Evolutionary conservation across 345 rosid genomes (phyloP).

Genomic region (Corchorus olitorius): DNA sequence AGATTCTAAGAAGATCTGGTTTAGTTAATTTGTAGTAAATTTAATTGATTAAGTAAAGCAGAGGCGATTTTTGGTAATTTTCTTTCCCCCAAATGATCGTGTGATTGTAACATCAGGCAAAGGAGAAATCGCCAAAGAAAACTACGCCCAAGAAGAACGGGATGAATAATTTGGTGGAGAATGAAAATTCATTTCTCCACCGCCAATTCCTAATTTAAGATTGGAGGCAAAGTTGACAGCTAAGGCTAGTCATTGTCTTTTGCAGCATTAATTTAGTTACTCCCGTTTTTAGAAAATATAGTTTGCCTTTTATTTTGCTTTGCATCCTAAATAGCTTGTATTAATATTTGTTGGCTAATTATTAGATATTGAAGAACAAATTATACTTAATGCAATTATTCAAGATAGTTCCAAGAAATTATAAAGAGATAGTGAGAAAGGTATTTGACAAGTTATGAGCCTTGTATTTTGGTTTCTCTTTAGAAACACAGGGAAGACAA

Average conservation of each 20-base stretch:
- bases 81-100: background rate
- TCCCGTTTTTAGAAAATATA: background rate
- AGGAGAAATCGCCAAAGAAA: constrained; percentile 46
- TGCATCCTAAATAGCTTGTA: background rate
- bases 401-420: background rate
- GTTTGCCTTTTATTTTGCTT: background rate
- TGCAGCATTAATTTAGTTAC: background rate
- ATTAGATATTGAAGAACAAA: background rate
- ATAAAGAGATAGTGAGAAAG: background rate
- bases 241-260: constrained; percentile 57
- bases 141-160: constrained; percentile 62
- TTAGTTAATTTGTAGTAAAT: constrained; percentile 1
- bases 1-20: constrained; percentile 53
- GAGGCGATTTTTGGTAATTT: background rate
- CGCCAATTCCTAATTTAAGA: constrained; percentile 59
- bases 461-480: background rate
- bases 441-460: background rate
- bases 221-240: constrained; percentile 76
- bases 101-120: constrained; percentile 23
- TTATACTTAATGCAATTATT: background rate
- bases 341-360: background rate
- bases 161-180: constrained; percentile 25
- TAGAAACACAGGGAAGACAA: background rate
- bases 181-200: constrained; percentile 27
- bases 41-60: background rate